Percentiles rank a stretch among this genome's conserved stretches.
Conservation (phyloP, 306 rosid species). For the Citrullus colocynthis region DNA sequence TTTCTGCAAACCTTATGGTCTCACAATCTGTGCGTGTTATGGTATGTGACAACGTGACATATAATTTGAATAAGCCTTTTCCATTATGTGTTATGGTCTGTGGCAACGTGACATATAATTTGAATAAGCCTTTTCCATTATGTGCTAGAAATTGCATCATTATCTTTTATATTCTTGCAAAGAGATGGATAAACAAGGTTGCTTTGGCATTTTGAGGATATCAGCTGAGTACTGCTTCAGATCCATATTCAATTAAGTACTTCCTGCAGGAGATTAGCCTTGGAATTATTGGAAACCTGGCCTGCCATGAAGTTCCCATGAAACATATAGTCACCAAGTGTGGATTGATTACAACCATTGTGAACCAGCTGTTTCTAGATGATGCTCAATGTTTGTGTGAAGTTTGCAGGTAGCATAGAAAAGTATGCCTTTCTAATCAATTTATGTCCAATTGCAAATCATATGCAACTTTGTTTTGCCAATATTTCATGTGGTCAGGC, state of each 20-base stretch:
- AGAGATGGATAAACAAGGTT: neutral
- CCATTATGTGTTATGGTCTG: conserved; percentile 26
- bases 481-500: neutral
- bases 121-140: too few relatives aligned
- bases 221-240: conserved; percentile 8
- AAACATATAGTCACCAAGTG: conserved; percentile 36
- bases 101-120: neutral
- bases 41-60: conserved; percentile 23
- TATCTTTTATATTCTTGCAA: neutral
- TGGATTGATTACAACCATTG: conserved; percentile 45
- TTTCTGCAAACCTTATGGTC: conserved; percentile 50
- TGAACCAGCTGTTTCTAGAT: conserved; percentile 54
- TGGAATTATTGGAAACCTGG: conserved; percentile 83
- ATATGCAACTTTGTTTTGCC: neutral
- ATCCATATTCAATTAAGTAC: conserved; percentile 9
- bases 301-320: conserved; percentile 70
- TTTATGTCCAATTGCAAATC: neutral
- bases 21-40: conserved; percentile 52
- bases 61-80: neutral
- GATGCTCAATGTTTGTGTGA: conserved; percentile 80
- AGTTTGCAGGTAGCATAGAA: conserved; percentile 52
- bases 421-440: conserved; percentile 10
- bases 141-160: neutral
- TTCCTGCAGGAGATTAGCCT: conserved; percentile 57
- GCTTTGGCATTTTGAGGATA: neutral